These are phyloP conservation scores for Biscogniauxia mediterranea DNA, from an alignment of 2,329 filamentous ascomycete species.

Conservation along the genomic window DNA sequence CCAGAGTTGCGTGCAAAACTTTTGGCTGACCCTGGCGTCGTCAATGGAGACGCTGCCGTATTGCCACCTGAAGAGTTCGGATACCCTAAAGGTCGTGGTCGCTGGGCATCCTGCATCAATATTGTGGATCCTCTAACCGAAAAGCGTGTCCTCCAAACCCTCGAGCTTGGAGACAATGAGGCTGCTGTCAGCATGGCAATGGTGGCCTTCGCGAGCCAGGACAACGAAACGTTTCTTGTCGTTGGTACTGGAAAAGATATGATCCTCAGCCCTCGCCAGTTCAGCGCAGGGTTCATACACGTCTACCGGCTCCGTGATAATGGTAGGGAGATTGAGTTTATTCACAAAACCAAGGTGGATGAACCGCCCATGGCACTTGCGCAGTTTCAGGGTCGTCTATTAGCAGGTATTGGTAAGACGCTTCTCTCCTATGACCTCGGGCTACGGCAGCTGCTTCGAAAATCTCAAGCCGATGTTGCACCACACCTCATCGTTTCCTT, in stretches of 20 bases:
- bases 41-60: conserved; percentile 69
- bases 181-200: conserved; percentile 83
- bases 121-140: conserved; percentile 79
- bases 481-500: conserved; percentile 84
- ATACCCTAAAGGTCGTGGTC: conserved; percentile 75
- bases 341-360: conserved; percentile 93
- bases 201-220: conserved; percentile 83
- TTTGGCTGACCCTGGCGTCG: conserved; percentile 66
- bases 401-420: conserved; percentile 80
- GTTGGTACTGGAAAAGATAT: conserved; percentile 94
- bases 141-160: conserved; percentile 70
- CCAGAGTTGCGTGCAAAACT: conserved; percentile 74
- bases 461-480: conserved; percentile 77
- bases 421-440: conserved; percentile 90
- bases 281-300: conserved; percentile 79
- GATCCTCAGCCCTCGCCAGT: conserved; percentile 72
- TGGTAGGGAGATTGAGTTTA: conserved; percentile 86
- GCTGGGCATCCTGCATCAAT: conserved; percentile 96
- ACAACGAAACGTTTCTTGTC: conserved; percentile 86
- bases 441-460: conserved; percentile 87
- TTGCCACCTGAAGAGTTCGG: conserved; percentile 83
- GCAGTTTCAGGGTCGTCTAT: conserved; percentile 86
- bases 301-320: conserved; percentile 87
- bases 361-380: conserved; percentile 86
- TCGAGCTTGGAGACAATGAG: conserved; percentile 87